Evolutionary conservation across 83 land plant genomes (phyloP), one percentile per base, ranked within the genome.

Genomic region (Picea engelmannii): DNA sequence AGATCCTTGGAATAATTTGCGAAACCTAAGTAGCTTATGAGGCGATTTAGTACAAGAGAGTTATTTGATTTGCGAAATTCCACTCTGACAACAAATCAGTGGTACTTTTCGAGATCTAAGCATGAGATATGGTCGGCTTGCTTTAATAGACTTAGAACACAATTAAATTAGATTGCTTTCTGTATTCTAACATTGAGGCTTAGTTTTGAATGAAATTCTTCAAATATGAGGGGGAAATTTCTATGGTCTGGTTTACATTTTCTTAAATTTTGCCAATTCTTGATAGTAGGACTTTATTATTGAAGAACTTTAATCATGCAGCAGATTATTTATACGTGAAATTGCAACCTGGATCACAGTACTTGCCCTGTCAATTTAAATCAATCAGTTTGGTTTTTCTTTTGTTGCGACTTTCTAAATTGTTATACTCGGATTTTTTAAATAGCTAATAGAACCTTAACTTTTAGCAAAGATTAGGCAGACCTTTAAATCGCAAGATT

Each of bases 81-180:
- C 76, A 73, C 76, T 73, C 58, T n/a, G 49, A 73, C n/a, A 42
- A 47, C 76, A 44, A 71, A 44, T 21, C 76, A 71, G 52, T 47
- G 76, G 24, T n/a, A 73, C 58, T 11, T 73, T 73, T 73, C 12
- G 76, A 73, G 76, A 44, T 73, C 21, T 70, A 70, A 70, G 47
- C 58, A 73, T 44, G n/a, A 44, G 76, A 73, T 44, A 47, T 15
- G 44, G 24, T 73, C 76, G 76, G 76, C 76, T 73, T 6, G 76
- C 55, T 44, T 73, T 73, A 73, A 23, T 73, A 47, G 58, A 67
- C 25, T 67, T 67, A 4, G 35, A 67, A 67, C 70, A 67, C 25
- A 67, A 25, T 12, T 27, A 67, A 27, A 67, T 2, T 10, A 44
- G 40, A 13, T 5, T 73, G 76, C 76, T 73, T 47, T 73, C 58